These are phyloP conservation scores for Malassezia cuniculi DNA, from an alignment of 1,284 basidiomycete species.

Conservation along the genomic window DNA sequence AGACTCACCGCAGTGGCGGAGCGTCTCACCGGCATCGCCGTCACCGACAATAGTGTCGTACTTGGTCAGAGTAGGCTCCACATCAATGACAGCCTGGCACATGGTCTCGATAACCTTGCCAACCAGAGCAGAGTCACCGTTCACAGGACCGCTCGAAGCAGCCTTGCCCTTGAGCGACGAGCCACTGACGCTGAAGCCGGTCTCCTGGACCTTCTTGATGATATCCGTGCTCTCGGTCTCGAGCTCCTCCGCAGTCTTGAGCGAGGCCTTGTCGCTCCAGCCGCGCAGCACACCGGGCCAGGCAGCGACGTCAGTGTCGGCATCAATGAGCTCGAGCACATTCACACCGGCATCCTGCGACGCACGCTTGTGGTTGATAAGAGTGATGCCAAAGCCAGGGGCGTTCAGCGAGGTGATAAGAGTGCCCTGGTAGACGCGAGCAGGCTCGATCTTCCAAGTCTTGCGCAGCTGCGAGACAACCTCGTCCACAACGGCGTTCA, in stretches of 20 bases:
- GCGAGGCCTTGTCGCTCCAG: conserved; percentile 33
- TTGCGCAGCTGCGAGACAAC: conserved; percentile 46
- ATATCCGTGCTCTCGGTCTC: conserved; percentile 34
- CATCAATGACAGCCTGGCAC: conserved; percentile 44
- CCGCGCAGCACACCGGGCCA: conserved; percentile 46
- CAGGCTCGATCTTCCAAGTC: conserved; percentile 43
- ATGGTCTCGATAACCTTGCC: conserved; percentile 41
- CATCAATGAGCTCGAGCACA: conserved; percentile 47
- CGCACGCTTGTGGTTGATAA: conserved; percentile 48
- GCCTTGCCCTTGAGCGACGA: conserved; percentile 22
- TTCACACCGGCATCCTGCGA: conserved; percentile 39
- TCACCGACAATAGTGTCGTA: conserved; percentile 48
- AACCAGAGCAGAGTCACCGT: conserved; percentile 30
- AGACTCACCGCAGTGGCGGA: conserved; percentile 30
- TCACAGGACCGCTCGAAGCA: conserved; percentile 26
- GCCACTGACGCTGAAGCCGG: conserved; percentile 35
- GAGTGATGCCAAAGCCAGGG: conserved; percentile 48
- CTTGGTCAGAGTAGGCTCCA: conserved; percentile 48
- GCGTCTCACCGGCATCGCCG: conserved; percentile 43
- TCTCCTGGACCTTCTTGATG: conserved; percentile 22
- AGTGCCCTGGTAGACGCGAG: conserved; percentile 46
- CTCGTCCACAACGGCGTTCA: conserved; percentile 50
- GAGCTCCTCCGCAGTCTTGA: conserved; percentile 8
- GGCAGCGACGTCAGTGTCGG: conserved; percentile 46
- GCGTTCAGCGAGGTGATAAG: conserved; percentile 51